Conservation (phyloP, 768 basidiomycete species). For the Terana coerulea region DNA sequence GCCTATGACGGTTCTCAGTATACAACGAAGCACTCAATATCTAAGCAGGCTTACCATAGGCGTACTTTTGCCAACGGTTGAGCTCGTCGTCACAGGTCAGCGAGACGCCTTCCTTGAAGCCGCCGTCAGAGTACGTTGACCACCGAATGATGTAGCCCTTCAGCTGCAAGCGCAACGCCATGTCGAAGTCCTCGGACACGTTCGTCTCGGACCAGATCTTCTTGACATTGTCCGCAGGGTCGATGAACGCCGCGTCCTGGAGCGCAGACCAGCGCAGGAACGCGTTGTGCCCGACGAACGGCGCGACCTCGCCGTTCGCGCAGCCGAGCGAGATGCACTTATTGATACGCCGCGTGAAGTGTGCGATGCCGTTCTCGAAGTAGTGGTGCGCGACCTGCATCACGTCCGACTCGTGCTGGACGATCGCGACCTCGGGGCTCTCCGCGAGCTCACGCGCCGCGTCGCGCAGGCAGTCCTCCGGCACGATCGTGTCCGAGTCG, state of each 20-base stretch:
- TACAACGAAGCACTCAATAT: background rate
- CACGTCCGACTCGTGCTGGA: constrained; percentile 77
- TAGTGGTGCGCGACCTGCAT: constrained; percentile 63
- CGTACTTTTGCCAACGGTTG: constrained; percentile 90
- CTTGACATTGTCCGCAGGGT: constrained; percentile 55
- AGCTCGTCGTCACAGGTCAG: constrained; percentile 88
- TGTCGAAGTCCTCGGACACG: constrained; percentile 82
- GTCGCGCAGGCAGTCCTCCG: constrained; percentile 76
- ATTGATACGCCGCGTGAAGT: constrained; percentile 79
- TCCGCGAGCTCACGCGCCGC: constrained; percentile 74
- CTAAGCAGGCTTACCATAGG: constrained; percentile 48
- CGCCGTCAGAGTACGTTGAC: constrained; percentile 83
- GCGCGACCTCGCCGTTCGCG: constrained; percentile 70
- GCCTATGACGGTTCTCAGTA: constrained; percentile 30
- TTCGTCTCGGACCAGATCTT: constrained; percentile 85
- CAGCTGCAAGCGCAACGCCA: constrained; percentile 65
- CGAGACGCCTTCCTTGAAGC: constrained; percentile 90
- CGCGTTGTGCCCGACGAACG: constrained; percentile 81
- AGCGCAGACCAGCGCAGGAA: constrained; percentile 88
- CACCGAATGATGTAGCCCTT: constrained; percentile 75
- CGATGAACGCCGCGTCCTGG: constrained; percentile 79
- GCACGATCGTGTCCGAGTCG: constrained; percentile 75
- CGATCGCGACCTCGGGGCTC: constrained; percentile 73
- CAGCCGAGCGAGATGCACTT: constrained; percentile 68
- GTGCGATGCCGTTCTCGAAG: constrained; percentile 84